phyloP scores from a whole-genome alignment of 805 yeast species.

The Danielozyma ontarioensis region DNA sequence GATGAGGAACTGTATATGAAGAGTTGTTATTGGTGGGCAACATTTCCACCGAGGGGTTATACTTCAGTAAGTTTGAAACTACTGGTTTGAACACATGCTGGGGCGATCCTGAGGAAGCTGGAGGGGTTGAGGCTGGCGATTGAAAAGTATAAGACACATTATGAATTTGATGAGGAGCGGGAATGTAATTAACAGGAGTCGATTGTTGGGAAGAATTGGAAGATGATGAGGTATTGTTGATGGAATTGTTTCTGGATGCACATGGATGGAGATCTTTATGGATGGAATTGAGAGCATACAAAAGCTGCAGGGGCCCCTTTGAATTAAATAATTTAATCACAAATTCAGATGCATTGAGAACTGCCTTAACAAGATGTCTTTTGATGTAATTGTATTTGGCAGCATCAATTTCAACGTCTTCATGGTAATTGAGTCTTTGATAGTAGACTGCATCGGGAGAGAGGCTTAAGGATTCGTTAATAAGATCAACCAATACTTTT shows the following conservation, averaged over 20 bases:
- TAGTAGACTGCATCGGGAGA: conserved; percentile 13
- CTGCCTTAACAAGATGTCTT: conserved; percentile 20
- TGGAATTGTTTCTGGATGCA: neutral
- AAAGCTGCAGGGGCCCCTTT: conserved; percentile 25
- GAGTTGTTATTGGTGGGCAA: neutral
- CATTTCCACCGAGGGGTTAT: too few species aligned
- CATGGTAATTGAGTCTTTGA: conserved; percentile 17
- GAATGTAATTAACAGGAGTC: too few species aligned
- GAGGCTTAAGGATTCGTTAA: conserved; percentile 25
- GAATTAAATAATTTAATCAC: conserved; percentile 21
- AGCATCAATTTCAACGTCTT: conserved; percentile 1
- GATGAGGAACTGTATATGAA: conserved; percentile 3
- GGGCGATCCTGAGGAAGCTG: conserved; percentile 1
- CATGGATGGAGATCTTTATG: neutral
- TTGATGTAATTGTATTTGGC: conserved; percentile 14
- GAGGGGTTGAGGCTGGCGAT: conserved; percentile 3
- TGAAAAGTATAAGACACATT: neutral
- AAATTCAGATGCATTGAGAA: conserved; percentile 23
- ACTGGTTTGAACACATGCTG: conserved; percentile 7
- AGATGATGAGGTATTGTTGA: too few species aligned
- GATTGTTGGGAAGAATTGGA: too few species aligned
- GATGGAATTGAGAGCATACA: conserved; percentile 4
- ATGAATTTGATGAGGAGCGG: conserved; percentile 7
- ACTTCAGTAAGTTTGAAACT: conserved; percentile 1
- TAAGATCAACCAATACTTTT: conserved; percentile 24